phyloP scores from a whole-genome alignment of 2,329 filamentous ascomycete genomes.

The Aspergillus pseudotamarii region DNA sequence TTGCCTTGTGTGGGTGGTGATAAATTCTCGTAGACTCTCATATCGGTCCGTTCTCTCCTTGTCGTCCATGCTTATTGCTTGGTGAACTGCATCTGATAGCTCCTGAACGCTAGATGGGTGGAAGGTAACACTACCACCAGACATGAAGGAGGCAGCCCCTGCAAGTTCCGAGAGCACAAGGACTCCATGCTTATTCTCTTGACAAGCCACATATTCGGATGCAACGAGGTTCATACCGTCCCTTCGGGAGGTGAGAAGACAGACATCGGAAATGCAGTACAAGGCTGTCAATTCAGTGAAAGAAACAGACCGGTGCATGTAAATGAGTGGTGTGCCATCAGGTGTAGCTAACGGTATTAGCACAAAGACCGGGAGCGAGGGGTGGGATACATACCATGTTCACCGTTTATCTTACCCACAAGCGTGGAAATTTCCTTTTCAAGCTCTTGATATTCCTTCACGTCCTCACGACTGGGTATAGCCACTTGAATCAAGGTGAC shows the following conservation, averaged over 20 bases:
- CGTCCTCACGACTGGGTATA: slow-evolving; percentile 79
- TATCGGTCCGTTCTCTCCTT: slow-evolving; percentile 80
- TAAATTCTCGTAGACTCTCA: slow-evolving; percentile 81
- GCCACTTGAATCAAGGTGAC: slow-evolving; percentile 92
- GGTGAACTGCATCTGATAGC: slow-evolving; percentile 81
- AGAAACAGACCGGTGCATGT: slow-evolving; percentile 89
- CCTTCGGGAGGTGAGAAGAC: slow-evolving; percentile 83
- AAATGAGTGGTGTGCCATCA: slow-evolving; percentile 95
- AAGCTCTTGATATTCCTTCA: slow-evolving; percentile 94
- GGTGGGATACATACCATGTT: slow-evolving; percentile 61
- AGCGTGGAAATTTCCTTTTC: slow-evolving; percentile 89
- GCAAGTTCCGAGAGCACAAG: slow-evolving; percentile 95
- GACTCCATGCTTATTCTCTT: slow-evolving; percentile 80
- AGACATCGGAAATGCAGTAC: slow-evolving; percentile 85
- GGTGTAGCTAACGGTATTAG: slow-evolving; percentile 64
- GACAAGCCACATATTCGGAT: slow-evolving; percentile 94
- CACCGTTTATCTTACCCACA: slow-evolving; percentile 90
- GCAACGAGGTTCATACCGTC: slow-evolving; percentile 98
- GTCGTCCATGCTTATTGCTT: slow-evolving; percentile 82
- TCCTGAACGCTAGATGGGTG: slow-evolving; percentile 97
- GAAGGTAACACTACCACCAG: slow-evolving; percentile 81
- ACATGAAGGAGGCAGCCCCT: slow-evolving; percentile 84
- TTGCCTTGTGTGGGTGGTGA: slow-evolving; percentile 85
- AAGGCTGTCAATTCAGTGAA: slow-evolving; percentile 93
- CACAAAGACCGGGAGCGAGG: not conserved